These are phyloP conservation scores for Leccinum barrowsii DNA, from an alignment of 768 basidiomycete genomes.

Conservation along the genomic window DNA sequence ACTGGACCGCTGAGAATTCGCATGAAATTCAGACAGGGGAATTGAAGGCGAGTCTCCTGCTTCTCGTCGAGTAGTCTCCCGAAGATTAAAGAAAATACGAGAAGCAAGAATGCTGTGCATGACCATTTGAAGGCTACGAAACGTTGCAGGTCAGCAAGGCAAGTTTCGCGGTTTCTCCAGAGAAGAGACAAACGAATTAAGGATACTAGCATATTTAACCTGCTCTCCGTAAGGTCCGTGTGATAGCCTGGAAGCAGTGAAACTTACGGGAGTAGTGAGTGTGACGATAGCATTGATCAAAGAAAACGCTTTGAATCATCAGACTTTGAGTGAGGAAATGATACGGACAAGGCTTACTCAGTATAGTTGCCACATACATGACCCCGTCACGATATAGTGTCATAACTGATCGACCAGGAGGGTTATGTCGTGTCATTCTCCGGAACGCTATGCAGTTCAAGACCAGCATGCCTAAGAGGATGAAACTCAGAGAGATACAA, in stretches of 20 bases:
- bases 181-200: conserved; percentile 15
- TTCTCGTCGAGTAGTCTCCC: conserved; percentile 13
- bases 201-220: conserved; percentile 14
- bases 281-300: conserved; percentile 15
- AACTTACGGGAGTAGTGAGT: conserved; percentile 8
- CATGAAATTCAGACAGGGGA: conserved; percentile 12
- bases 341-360: conserved; percentile 1
- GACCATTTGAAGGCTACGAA: conserved; percentile 17
- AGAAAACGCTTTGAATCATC: conserved; percentile 12
- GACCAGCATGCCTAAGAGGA: conserved; percentile 12
- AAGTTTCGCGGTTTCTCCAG: background rate
- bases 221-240: background rate
- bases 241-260: background rate
- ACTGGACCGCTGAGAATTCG: background rate
- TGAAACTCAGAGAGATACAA: no score
- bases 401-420: conserved; percentile 7
- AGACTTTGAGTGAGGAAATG: background rate
- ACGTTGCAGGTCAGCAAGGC: background rate
- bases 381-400: conserved; percentile 18
- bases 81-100: conserved; percentile 25
- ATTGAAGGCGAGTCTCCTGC: background rate
- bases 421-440: conserved; percentile 10
- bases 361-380: conserved; percentile 17
- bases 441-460: conserved; percentile 17
- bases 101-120: conserved; percentile 24